A percentile compares a stretch with the other conserved stretches of the same genome.
These are phyloP conservation scores for Penicillium sp. DNA, from an alignment of 2,329 filamentous ascomycete species.

Conservation along the genomic window DNA sequence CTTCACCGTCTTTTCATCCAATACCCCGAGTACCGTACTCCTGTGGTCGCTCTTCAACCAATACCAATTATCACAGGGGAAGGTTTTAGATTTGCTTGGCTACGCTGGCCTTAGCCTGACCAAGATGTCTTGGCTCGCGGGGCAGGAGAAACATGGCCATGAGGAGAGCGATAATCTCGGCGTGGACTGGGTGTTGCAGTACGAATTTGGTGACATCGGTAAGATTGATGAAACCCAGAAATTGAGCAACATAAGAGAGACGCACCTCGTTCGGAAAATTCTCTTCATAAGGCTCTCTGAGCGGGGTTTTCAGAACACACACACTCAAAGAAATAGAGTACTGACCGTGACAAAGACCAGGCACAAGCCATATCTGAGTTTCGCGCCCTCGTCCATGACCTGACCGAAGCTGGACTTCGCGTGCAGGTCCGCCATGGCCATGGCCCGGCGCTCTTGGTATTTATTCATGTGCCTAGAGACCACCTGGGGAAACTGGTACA, in stretches of 20 bases:
- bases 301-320: too few relatives aligned
- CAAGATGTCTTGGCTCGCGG: constrained; percentile 33
- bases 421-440: constrained; percentile 85
- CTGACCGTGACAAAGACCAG: constrained; percentile 56
- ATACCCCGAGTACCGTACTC: neutral
- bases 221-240: constrained; percentile 14
- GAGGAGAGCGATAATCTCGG: constrained; percentile 59
- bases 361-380: constrained; percentile 73
- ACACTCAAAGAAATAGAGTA: neutral
- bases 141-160: constrained; percentile 19
- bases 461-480: constrained; percentile 76
- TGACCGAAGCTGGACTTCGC: constrained; percentile 77
- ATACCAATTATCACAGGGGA: neutral
- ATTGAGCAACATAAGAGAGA: neutral
- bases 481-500: constrained; percentile 81
- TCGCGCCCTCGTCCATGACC: constrained; percentile 71
- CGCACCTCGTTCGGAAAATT: neutral
- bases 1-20: neutral
- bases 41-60: neutral
- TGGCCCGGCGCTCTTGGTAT: constrained; percentile 74
- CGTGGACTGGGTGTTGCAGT: constrained; percentile 88
- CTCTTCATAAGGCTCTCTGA: neutral
- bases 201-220: constrained; percentile 71
- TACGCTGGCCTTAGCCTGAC: neutral
- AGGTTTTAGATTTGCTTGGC: neutral